phyloP scores from a whole-genome alignment of 2,329 filamentous ascomycete genomes.

The Fusarium sterilihyphosum region DNA sequence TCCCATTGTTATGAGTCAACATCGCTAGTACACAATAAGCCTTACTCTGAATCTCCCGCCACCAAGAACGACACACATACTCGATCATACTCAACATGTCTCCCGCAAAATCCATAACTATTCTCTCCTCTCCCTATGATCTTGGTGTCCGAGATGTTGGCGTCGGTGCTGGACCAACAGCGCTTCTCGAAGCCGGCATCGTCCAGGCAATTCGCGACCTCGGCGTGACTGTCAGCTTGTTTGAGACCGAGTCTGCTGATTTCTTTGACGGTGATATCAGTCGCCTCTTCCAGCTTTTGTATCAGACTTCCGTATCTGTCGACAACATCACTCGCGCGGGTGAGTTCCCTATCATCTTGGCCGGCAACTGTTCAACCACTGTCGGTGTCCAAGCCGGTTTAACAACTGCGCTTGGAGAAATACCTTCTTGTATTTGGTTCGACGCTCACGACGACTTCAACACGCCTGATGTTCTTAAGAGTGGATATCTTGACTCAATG shows the following conservation, averaged over 20 bases:
- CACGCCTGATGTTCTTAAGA: constrained; percentile 40
- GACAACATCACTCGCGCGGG: background rate
- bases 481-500: constrained; percentile 45
- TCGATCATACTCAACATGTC: background rate
- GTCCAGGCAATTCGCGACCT: background rate
- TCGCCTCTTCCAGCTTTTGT: constrained; percentile 3
- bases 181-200: background rate
- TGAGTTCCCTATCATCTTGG: background rate
- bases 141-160: background rate
- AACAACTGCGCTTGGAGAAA: constrained; percentile 1
- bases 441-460: constrained; percentile 56
- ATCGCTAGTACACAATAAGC: background rate
- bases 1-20: background rate
- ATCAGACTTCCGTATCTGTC: background rate
- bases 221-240: background rate
- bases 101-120: background rate
- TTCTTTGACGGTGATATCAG: constrained; percentile 4
- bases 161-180: background rate
- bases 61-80: background rate
- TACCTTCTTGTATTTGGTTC: constrained; percentile 52
- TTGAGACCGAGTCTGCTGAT: background rate
- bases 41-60: background rate
- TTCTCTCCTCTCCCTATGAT: background rate
- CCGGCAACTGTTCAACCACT: constrained; percentile 3
- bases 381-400: constrained; percentile 46